Evolutionary conservation across 2,329 filamentous ascomycete genomes (phyloP), one percentile per base, ranked within the genome.

Genomic region (Niveomyces coronatus): DNA sequence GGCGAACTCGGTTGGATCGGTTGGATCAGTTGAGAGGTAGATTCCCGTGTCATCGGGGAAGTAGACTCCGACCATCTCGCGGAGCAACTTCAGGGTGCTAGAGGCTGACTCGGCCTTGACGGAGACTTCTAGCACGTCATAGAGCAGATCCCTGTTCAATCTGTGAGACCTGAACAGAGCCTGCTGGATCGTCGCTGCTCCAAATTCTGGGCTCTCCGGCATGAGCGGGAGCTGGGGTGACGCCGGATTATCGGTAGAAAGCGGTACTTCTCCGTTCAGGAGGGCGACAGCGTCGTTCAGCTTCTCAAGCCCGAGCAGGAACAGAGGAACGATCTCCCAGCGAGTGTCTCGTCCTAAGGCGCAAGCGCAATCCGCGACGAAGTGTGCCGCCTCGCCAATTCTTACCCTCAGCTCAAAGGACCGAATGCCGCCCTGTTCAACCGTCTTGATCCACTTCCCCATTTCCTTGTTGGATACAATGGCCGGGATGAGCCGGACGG

Each of bases 321-420:
- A 40, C 9, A 40, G 31, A 14, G 37, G 37, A 18, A 40, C 22
- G 3, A 40, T 31, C 14, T 40, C 37, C 11, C 35, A 31, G 31
- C 30, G 31, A 2, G 31, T 40, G 24, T 40, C 31, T n/a, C 37
- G 37, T 8, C 37, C 37, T 6, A 40, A 9, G 6, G 37, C 37
- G 27, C 37, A 40, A 7, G 37, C 37, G 7, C 31, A 31, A 14
- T 40, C 37, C 6, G 37, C 37, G 11, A 40, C 37, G 14, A 40
- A 40, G 20, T 40, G 34, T 9, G 37, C 37, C 14, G 37, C 37
- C 37, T 40, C 37, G 18, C 37, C 37, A 2, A 40, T 31, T 19
- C 34, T 13, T n/a, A 40, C 37, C 7, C 37, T 31, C 26, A 24
- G 29, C 13, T 29, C 24, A 11, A 40, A 19, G 7, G 37, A 31